These are phyloP conservation scores for Hordeum pubiflorum DNA, from an alignment of 202 grass and related monocot genomes.

Conservation along the genomic window DNA sequence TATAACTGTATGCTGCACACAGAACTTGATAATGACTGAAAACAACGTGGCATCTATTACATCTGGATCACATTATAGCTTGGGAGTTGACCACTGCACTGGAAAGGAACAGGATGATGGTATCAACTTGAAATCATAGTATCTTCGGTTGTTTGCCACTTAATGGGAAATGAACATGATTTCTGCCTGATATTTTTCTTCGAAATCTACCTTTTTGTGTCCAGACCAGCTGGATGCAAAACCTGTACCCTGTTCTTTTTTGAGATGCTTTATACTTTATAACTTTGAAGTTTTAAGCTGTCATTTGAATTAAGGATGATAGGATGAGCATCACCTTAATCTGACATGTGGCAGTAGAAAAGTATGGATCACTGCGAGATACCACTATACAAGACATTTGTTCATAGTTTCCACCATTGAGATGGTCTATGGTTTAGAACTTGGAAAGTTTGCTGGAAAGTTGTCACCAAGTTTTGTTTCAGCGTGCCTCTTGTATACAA, in stretches of 20 bases:
- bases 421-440: not conserved
- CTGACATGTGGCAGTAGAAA: not conserved
- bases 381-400: not conserved
- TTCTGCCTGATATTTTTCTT: slow-evolving; percentile 1
- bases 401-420: not conserved
- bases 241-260: no score
- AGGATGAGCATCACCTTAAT: not conserved
- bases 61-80: not conserved
- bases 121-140: slow-evolving; percentile 1
- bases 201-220: not conserved
- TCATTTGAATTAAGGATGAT: not conserved
- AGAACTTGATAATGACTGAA: slow-evolving; percentile 15
- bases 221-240: not conserved
- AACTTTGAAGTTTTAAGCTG: slow-evolving; percentile 3
- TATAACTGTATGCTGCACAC: not conserved
- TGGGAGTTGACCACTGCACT: not conserved
- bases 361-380: not conserved
- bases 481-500: not conserved
- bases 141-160: not conserved
- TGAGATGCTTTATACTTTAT: not conserved
- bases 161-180: not conserved
- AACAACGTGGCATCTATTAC: not conserved
- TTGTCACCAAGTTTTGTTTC: not conserved
- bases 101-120: not conserved
- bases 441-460: not conserved